Percentiles rank a stretch among this genome's conserved stretches.
These are phyloP conservation scores for Brettanomyces naardenensis DNA, from an alignment of 805 yeast species.

Conservation along the genomic window DNA sequence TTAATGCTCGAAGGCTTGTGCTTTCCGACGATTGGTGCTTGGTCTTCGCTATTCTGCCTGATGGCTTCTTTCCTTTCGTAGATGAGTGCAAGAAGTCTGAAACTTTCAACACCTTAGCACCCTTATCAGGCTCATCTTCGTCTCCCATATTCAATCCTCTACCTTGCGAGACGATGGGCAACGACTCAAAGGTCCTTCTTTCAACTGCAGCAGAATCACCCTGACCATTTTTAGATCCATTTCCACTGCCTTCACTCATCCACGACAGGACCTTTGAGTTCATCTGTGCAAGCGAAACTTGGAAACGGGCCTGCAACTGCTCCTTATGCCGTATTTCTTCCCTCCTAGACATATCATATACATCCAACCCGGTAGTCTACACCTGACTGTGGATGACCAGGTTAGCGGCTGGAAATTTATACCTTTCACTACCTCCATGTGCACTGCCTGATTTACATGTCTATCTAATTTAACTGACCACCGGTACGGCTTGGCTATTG, in stretches of 20 bases:
- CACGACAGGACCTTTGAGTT: slow-evolving; percentile 31
- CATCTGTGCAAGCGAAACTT: slow-evolving; percentile 32
- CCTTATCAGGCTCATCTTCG: not conserved
- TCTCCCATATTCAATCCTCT: slow-evolving; percentile 18
- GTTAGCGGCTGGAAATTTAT: no score
- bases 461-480: no score
- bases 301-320: slow-evolving; percentile 38
- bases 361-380: no score
- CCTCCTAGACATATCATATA: slow-evolving; percentile 18
- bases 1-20: slow-evolving; percentile 18
- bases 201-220: not conserved
- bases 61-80: slow-evolving; percentile 5
- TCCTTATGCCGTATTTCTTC: slow-evolving; percentile 39
- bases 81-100: slow-evolving; percentile 17
- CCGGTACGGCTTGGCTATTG: no score
- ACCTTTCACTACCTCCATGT: no score
- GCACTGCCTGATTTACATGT: no score
- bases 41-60: slow-evolving; percentile 5
- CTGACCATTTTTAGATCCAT: not conserved
- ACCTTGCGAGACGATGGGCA: slow-evolving; percentile 24
- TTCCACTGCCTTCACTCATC: slow-evolving; percentile 18
- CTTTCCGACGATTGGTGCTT: slow-evolving; percentile 8
- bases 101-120: slow-evolving; percentile 6
- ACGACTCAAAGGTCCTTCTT: slow-evolving; percentile 4
- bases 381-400: no score